These are phyloP conservation scores for Theobroma cacao DNA, from an alignment of 345 rosid species.

Conservation along the genomic window DNA sequence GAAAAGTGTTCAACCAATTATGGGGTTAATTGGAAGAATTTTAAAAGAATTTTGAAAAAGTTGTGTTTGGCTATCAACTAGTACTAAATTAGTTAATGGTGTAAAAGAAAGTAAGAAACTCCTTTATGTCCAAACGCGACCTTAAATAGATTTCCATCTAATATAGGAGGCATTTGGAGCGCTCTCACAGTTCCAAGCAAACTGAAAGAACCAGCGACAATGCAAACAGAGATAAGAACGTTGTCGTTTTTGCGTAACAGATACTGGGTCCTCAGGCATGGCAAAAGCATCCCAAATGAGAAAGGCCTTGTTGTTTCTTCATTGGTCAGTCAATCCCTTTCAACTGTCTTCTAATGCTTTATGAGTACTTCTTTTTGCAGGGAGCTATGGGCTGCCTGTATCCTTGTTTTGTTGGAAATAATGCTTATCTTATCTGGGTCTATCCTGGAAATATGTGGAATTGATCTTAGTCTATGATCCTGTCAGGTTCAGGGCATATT, in stretches of 20 bases:
- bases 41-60: background rate
- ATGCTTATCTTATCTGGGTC: background rate
- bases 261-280: conserved; percentile 84
- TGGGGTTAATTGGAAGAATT: background rate
- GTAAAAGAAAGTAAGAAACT: background rate
- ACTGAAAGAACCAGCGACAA: background rate
- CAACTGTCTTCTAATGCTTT: background rate
- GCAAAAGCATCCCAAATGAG: conserved; percentile 88
- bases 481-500: background rate
- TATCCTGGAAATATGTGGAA: background rate
- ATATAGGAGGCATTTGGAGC: no score
- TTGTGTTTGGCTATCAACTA: background rate
- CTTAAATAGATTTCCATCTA: background rate
- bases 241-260: conserved; percentile 41
- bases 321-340: conserved; percentile 39
- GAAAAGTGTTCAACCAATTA: background rate
- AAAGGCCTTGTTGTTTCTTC: conserved; percentile 80
- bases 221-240: conserved; percentile 27
- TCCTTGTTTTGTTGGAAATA: background rate
- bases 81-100: no score
- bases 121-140: background rate
- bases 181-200: no score
- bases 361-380: background rate
- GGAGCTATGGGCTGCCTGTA: no score
- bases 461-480: background rate